These are phyloP conservation scores for Candida broadrunensis DNA, from an alignment of 805 yeast species.

Conservation along the genomic window DNA sequence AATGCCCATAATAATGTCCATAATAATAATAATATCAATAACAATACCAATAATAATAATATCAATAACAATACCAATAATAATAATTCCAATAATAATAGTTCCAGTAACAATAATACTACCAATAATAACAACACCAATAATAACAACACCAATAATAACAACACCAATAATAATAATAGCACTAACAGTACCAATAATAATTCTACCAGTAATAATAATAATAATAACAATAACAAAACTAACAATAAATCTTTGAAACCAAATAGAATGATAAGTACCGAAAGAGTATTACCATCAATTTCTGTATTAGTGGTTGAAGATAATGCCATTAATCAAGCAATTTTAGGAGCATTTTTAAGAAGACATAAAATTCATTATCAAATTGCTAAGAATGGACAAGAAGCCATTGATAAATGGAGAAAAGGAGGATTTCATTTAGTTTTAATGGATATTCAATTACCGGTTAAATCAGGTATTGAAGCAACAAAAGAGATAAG, in stretches of 20 bases:
- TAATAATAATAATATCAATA: background rate
- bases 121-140: background rate
- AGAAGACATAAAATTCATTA: conserved; percentile 81
- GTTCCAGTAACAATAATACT: background rate
- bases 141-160: background rate
- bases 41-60: background rate
- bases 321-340: conserved; percentile 92
- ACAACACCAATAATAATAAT: background rate
- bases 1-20: background rate
- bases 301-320: conserved; percentile 92
- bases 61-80: background rate
- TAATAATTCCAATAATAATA: background rate
- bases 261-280: conserved; percentile 24
- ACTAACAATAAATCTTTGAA: background rate
- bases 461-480: conserved; percentile 93
- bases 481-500: conserved; percentile 94
- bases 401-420: conserved; percentile 95
- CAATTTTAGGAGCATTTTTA: conserved; percentile 84
- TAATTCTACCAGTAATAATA: background rate
- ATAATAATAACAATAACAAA: background rate
- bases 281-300: conserved; percentile 76
- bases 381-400: conserved; percentile 87
- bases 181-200: too few relatives aligned
- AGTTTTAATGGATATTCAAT: conserved; percentile 94
- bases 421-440: conserved; percentile 90